These are phyloP conservation scores for Leccinum aurantiacum DNA, from an alignment of 768 basidiomycete genomes.

Conservation along the genomic window DNA sequence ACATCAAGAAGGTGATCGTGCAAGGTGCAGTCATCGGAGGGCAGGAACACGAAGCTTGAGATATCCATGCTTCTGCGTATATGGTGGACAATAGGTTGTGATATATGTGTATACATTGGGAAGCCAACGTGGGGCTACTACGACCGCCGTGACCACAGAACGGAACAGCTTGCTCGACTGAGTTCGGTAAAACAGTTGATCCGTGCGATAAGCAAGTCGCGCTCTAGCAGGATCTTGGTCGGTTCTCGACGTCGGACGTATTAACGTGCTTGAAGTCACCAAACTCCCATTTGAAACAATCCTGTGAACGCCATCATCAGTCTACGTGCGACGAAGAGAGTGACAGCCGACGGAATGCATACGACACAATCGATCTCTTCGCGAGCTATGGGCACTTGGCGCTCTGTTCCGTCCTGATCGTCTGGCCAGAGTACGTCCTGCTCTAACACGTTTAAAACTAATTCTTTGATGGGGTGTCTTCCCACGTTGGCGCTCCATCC, in stretches of 20 bases:
- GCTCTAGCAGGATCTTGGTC: background rate
- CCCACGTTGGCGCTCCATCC: constrained; percentile 61
- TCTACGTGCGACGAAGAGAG: background rate
- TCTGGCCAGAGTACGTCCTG: constrained; percentile 44
- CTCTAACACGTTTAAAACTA: constrained; percentile 55
- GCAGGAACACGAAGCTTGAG: constrained; percentile 33
- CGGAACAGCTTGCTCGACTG: background rate
- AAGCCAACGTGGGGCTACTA: constrained; percentile 4
- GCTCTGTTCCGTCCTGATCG: constrained; percentile 34
- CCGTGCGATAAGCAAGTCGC: constrained; percentile 3
- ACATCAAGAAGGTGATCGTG: constrained; percentile 80
- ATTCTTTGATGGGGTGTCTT: constrained; percentile 53
- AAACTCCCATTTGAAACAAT: constrained; percentile 80
- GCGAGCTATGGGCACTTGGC: constrained; percentile 57
- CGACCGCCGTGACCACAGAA: constrained; percentile 1
- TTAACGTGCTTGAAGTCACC: constrained; percentile 40
- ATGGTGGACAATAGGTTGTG: constrained; percentile 5
- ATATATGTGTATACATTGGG: background rate
- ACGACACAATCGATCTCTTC: constrained; percentile 67
- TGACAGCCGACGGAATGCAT: constrained; percentile 19
- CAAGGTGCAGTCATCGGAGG: constrained; percentile 81
- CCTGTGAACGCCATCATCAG: constrained; percentile 41
- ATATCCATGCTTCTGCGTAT: constrained; percentile 3
- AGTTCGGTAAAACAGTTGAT: constrained; percentile 1
- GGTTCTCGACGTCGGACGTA: background rate